These are phyloP conservation scores for Trichomonascaceae sp. DNA, from an alignment of 1,139 yeast genomes.

Conservation along the genomic window DNA sequence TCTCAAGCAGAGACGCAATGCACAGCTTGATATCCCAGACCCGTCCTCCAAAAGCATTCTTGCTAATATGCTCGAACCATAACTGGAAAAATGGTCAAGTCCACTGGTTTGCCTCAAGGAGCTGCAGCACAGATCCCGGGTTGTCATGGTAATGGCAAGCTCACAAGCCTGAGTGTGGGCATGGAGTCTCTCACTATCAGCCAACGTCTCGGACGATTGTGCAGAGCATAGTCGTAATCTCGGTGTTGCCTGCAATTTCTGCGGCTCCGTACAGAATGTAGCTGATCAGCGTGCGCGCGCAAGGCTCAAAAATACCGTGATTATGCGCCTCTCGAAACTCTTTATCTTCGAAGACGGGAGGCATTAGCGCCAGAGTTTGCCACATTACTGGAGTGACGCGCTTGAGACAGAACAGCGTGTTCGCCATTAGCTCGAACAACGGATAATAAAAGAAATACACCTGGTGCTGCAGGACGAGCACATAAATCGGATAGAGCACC, in stretches of 20 bases:
- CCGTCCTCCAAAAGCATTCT: constrained; percentile 49
- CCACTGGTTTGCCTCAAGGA: too few species aligned
- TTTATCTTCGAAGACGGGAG: constrained; percentile 18
- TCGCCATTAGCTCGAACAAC: constrained; percentile 72
- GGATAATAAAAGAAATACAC: constrained; percentile 76
- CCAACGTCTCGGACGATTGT: too few species aligned
- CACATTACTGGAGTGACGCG: constrained; percentile 64
- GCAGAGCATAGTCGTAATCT: too few species aligned
- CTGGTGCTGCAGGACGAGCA: constrained; percentile 46
- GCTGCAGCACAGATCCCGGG: too few species aligned
- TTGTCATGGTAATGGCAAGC: too few species aligned
- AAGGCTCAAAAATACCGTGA: constrained; percentile 63
- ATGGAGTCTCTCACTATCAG: too few species aligned
- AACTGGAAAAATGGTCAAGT: too few species aligned
- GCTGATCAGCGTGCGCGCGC: constrained; percentile 63
- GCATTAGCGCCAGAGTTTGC: constrained; percentile 47
- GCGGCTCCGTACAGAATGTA: constrained; percentile 60
- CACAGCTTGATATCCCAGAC: constrained; percentile 76
- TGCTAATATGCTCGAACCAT: constrained; percentile 54
- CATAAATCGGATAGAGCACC: constrained; percentile 60
- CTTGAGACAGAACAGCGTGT: constrained; percentile 65
- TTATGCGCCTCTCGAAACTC: too few species aligned
- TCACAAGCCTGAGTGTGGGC: too few species aligned
- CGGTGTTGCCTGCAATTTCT: too few species aligned
- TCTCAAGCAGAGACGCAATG: constrained; percentile 47